Percentiles rank a stretch among this genome's conserved stretches.
Evolutionary conservation across 495 filamentous ascomycete species (phyloP).

Genomic region (Thermothielavioides terrestris): DNA sequence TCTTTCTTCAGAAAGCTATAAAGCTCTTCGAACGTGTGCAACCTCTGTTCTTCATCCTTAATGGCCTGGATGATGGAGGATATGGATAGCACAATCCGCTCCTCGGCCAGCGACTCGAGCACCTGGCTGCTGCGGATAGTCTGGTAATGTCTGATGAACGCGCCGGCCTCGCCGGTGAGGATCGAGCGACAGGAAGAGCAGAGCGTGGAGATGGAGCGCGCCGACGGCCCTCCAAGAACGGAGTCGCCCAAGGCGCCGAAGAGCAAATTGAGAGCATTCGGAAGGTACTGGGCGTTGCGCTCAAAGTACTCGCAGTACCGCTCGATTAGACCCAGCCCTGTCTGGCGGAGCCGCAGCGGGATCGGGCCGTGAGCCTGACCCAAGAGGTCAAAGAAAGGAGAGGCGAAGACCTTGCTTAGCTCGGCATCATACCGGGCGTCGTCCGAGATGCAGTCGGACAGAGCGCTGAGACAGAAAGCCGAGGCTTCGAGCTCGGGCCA

Average conservation of each 20-base stretch:
- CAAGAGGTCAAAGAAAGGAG: slow-evolving; percentile 53
- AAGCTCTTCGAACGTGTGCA: slow-evolving; percentile 53
- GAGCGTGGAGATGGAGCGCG: slow-evolving; percentile 68
- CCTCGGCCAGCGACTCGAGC: slow-evolving; percentile 64
- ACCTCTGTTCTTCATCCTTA: slow-evolving; percentile 52
- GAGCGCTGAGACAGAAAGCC: slow-evolving; percentile 65
- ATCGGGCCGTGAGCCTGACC: slow-evolving; percentile 38
- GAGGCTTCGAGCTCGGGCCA: slow-evolving; percentile 79
- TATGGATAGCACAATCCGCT: slow-evolving; percentile 73
- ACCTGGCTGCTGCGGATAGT: slow-evolving; percentile 49
- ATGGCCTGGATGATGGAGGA: slow-evolving; percentile 77
- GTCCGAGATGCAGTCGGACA: slow-evolving; percentile 67
- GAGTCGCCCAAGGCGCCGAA: slow-evolving; percentile 65
- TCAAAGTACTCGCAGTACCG: slow-evolving; percentile 77
- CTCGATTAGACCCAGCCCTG: slow-evolving; percentile 67
- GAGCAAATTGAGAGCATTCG: slow-evolving; percentile 69
- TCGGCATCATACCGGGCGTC: slow-evolving; percentile 56
- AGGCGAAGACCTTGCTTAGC: slow-evolving; percentile 59
- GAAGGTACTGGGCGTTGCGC: slow-evolving; percentile 59
- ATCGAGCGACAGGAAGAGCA: slow-evolving; percentile 71
- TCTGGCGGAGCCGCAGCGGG: slow-evolving; percentile 64
- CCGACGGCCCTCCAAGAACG: slow-evolving; percentile 60
- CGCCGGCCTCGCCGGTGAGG: slow-evolving; percentile 59
- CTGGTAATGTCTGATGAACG: slow-evolving; percentile 71
- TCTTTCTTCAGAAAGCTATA: slow-evolving; percentile 57